These are phyloP conservation scores for Aegilops sharonensis DNA, from an alignment of 176 grass and related monocot genomes.

Conservation along the genomic window DNA sequence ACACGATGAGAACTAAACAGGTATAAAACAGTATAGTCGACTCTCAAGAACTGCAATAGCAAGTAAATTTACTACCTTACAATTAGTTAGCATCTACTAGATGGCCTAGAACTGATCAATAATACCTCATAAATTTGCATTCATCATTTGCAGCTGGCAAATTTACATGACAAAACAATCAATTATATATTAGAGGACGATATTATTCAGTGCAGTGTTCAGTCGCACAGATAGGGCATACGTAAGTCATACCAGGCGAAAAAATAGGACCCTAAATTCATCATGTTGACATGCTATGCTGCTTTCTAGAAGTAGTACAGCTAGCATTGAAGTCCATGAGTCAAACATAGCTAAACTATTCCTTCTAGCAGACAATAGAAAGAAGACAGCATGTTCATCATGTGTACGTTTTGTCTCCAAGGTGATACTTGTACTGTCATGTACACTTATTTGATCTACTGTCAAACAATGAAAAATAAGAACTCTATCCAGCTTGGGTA, in stretches of 20 bases:
- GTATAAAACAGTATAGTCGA: not conserved
- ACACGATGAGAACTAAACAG: not conserved
- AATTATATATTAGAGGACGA: not conserved
- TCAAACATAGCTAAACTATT: conserved; percentile 24
- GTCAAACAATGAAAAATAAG: not conserved
- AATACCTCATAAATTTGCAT: not conserved
- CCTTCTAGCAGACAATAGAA: not conserved
- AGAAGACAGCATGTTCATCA: conserved; percentile 20
- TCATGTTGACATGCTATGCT: conserved; percentile 15
- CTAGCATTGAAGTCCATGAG: not conserved
- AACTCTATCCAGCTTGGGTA: not conserved
- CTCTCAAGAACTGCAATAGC: conserved; percentile 10
- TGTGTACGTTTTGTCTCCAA: conserved; percentile 5
- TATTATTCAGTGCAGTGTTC: not conserved
- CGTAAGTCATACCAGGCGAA: not conserved
- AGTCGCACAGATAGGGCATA: not conserved
- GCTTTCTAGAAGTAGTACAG: conserved; percentile 29
- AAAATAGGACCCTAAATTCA: conserved; percentile 13
- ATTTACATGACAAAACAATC: conserved; percentile 20
- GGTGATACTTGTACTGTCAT: not conserved
- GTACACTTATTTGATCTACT: conserved; percentile 3
- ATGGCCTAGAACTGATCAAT: not conserved
- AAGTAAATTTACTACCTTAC: not conserved
- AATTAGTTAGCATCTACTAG: not conserved
- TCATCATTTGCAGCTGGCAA: conserved; percentile 3